phyloP scores from a whole-genome alignment of 169 alveolate species.

The Babesia microti region DNA sequence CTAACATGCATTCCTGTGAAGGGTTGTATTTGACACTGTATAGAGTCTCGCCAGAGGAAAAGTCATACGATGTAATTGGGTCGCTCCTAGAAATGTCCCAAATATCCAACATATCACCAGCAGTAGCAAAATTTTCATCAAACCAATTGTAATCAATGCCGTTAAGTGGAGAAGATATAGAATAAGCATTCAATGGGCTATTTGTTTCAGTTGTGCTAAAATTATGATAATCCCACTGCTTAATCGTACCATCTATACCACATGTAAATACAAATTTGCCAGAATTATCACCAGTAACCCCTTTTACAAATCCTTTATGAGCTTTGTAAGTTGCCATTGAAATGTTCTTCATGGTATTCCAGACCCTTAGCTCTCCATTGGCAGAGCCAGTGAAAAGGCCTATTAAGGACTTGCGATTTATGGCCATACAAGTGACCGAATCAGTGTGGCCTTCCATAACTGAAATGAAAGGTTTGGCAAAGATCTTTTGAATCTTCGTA shows the following conservation, averaged over 20 bases:
- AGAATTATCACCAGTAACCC: constrained; percentile 7
- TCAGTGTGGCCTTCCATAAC: constrained; percentile 93
- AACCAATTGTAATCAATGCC: constrained; percentile 79
- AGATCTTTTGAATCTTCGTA: constrained; percentile 89
- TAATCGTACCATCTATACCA: constrained; percentile 83
- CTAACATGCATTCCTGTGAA: constrained; percentile 69
- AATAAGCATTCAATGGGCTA: constrained; percentile 15
- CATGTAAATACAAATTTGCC: constrained; percentile 69
- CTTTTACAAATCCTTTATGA: constrained; percentile 89
- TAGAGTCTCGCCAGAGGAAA: constrained; percentile 54
- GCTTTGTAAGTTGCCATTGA: constrained; percentile 74
- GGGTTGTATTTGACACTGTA: constrained; percentile 87
- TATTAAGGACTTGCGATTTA: constrained; percentile 45
- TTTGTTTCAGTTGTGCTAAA: no score
- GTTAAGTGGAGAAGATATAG: constrained; percentile 45
- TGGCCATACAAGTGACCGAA: constrained; percentile 80
- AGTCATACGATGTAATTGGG: constrained; percentile 57
- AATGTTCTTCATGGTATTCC: constrained; percentile 82
- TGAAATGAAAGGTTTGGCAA: constrained; percentile 92
- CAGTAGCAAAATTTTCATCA: constrained; percentile 70
- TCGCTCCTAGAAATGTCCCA: constrained; percentile 58
- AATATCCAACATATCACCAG: constrained; percentile 67
- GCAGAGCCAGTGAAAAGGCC: constrained; percentile 87
- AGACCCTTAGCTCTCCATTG: constrained; percentile 88
- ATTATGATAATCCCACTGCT: constrained; percentile 53